A percentile compares a stretch with the other conserved stretches of the same genome.
phyloP scores from a whole-genome alignment of 768 basidiomycete species.

The Rhodosporidiobolus odoratus region DNA sequence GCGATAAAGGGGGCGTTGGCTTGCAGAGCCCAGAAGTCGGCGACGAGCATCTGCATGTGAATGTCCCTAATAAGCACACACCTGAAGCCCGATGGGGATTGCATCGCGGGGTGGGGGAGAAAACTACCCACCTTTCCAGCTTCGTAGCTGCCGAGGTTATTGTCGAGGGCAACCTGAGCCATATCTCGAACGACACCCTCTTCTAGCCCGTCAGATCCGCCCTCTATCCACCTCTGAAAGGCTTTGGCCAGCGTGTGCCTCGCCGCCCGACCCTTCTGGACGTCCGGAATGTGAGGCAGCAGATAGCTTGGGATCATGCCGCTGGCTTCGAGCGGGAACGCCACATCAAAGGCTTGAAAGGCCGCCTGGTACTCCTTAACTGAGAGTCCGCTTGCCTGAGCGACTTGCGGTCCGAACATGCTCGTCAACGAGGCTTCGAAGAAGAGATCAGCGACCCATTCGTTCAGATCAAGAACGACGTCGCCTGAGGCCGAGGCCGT shows the following conservation, averaged over 20 bases:
- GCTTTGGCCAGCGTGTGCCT: background rate
- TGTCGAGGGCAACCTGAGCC: conserved; percentile 1
- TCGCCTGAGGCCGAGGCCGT: background rate
- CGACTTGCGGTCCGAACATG: conserved; percentile 19
- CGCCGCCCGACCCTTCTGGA: conserved; percentile 3
- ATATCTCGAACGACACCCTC: conserved; percentile 34
- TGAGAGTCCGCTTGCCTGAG: conserved; percentile 4
- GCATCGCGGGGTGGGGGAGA: background rate
- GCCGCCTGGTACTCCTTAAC: background rate
- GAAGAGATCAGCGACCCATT: conserved; percentile 19
- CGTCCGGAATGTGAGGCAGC: conserved; percentile 2
- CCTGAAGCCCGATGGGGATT: background rate
- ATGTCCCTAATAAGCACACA: background rate
- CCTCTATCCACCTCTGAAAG: conserved; percentile 25
- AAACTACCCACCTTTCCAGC: background rate
- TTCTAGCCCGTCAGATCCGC: conserved; percentile 27
- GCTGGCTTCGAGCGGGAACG: conserved; percentile 36
- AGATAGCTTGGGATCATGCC: conserved; percentile 22
- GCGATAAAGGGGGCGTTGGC: conserved; percentile 36
- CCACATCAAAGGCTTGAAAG: conserved; percentile 32
- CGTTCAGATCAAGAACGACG: background rate
- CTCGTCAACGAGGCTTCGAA: conserved; percentile 15
- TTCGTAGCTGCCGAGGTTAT: background rate
- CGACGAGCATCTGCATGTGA: background rate
- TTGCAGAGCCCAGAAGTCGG: conserved; percentile 31